These are phyloP conservation scores for Rhizopogon vulgaris DNA, from an alignment of 768 basidiomycete genomes.

Conservation along the genomic window DNA sequence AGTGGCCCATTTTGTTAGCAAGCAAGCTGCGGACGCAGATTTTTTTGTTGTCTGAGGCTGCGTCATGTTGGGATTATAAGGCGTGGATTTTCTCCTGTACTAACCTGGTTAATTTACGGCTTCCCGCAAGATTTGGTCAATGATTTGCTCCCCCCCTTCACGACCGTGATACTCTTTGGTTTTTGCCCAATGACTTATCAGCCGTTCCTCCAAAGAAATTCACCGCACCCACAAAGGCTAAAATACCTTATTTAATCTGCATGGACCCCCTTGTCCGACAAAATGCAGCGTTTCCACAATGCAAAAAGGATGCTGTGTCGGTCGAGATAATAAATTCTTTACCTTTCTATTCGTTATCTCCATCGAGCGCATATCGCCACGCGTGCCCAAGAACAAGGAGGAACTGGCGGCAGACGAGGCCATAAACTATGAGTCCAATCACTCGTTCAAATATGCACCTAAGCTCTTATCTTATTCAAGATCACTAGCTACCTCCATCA, in stretches of 20 bases:
- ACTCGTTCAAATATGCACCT: not conserved
- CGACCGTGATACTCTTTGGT: not conserved
- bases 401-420: not conserved
- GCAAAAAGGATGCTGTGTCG: not conserved
- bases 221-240: not conserved
- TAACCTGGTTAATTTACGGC: constrained; percentile 1
- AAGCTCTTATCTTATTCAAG: not conserved
- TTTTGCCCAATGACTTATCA: not conserved
- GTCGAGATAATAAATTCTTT: not conserved
- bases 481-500: not conserved
- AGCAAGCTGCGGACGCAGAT: not conserved
- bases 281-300: not conserved
- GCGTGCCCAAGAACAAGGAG: not conserved
- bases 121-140: not conserved
- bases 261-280: not conserved
- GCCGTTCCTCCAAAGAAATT: not conserved
- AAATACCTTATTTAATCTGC: not conserved
- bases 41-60: not conserved
- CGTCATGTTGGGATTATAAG: not conserved
- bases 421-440: not conserved
- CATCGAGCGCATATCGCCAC: not conserved
- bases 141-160: not conserved
- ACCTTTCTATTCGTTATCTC: not conserved
- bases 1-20: not conserved
- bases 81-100: constrained; percentile 3